A percentile compares a stretch with the other conserved stretches of the same genome.
phyloP scores from a whole-genome alignment of 176 grass and related monocot species.

The Oryza nivara region DNA sequence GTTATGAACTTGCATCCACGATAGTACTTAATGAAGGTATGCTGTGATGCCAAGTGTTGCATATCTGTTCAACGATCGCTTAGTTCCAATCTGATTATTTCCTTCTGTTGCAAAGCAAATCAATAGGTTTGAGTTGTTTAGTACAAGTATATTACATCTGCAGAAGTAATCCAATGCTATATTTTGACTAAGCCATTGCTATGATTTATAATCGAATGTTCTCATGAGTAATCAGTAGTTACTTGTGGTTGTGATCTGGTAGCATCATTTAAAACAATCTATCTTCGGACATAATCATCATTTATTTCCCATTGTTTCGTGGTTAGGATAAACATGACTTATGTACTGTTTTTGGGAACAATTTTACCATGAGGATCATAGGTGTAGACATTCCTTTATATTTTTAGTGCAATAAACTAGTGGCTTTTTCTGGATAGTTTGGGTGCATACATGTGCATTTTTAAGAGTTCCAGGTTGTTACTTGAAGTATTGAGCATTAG shows the following conservation, averaged over 20 bases:
- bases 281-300: not conserved
- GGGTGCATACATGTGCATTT: not conserved
- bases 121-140: not conserved
- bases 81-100: constrained; percentile 12
- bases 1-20: not conserved
- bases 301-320: not conserved
- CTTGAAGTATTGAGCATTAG: too few relatives aligned
- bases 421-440: not conserved
- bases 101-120: constrained; percentile 3
- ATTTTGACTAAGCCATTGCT: not conserved
- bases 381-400: not conserved
- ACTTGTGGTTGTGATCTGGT: not conserved
- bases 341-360: not conserved
- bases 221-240: not conserved
- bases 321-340: not conserved
- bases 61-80: not conserved
- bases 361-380: not conserved
- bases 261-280: not conserved
- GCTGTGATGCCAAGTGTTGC: not conserved
- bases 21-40: constrained; percentile 7
- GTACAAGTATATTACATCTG: not conserved
- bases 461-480: not conserved
- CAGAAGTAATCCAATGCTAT: constrained; percentile 12
- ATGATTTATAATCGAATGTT: not conserved
- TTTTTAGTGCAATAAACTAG: not conserved